Conservation (phyloP, 495 filamentous ascomycete species). For the Cercophora newfieldiana region DNA sequence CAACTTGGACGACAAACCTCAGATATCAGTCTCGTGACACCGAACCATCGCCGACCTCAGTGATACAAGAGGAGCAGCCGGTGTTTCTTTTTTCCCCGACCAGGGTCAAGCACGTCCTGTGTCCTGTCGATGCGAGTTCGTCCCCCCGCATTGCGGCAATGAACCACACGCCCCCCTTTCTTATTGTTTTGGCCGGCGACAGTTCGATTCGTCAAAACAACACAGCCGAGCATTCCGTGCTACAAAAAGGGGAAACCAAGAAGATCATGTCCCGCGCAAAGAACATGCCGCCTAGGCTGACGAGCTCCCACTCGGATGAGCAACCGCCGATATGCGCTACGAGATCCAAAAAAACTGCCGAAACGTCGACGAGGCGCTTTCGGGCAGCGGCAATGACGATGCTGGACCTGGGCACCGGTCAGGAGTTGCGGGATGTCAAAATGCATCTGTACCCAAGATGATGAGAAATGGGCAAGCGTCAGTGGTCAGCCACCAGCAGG, state of each 20-base stretch:
- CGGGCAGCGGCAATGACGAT: conserved; percentile 4
- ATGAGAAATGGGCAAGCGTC: not conserved
- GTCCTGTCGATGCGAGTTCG: not conserved
- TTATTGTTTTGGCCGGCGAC: not conserved
- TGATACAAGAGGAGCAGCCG: not conserved
- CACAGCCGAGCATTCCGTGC: not conserved
- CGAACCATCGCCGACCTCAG: not conserved
- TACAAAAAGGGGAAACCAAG: not conserved
- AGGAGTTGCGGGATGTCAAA: conserved; percentile 5
- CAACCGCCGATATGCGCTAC: conserved; percentile 6
- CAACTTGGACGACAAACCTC: not conserved
- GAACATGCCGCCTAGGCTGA: not conserved
- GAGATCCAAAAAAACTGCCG: conserved; percentile 10
- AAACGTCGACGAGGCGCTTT: not conserved
- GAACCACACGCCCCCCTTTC: not conserved
- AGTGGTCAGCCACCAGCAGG: too few species aligned
- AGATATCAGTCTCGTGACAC: not conserved
- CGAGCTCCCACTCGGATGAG: conserved; percentile 2
- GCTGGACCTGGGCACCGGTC: conserved; percentile 14
- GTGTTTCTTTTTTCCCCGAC: conserved; percentile 12
- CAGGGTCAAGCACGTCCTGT: not conserved
- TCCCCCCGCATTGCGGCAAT: not conserved
- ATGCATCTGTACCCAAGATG: conserved; percentile 13
- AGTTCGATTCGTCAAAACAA: conserved; percentile 1
- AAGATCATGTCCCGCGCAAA: not conserved